Conservation (phyloP, 2,329 filamentous ascomycete genomes). For the Apiospora hydei region DNA sequence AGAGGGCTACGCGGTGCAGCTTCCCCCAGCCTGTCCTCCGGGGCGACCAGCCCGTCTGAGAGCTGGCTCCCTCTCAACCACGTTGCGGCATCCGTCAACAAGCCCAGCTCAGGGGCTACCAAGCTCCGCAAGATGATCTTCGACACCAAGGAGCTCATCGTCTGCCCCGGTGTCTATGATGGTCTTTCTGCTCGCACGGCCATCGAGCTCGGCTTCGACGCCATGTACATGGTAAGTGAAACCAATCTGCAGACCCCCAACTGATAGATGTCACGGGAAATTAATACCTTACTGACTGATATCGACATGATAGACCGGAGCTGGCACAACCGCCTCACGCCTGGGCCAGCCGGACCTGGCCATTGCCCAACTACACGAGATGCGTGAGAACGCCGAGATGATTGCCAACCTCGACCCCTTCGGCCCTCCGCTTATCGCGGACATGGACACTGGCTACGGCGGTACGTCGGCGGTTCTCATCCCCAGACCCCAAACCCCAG, state of each 20-base stretch:
- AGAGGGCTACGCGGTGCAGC: not conserved
- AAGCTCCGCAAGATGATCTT: conserved; percentile 42
- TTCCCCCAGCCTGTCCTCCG: not conserved
- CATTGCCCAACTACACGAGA: conserved; percentile 58
- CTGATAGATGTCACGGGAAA: not conserved
- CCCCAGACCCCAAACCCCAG: conserved; percentile 9
- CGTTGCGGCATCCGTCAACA: conserved; percentile 33
- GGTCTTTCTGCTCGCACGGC: conserved; percentile 57
- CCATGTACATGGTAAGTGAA: conserved; percentile 56
- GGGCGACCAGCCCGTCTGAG: not conserved
- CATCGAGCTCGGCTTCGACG: conserved; percentile 55
- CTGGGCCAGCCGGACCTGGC: conserved; percentile 58
- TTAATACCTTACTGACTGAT: conserved; percentile 13
- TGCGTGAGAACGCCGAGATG: conserved; percentile 61
- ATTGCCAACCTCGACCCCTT: conserved; percentile 57
- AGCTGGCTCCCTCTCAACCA: conserved; percentile 32
- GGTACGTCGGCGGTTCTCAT: conserved; percentile 42
- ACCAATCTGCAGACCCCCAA: not conserved
- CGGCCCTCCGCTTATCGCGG: conserved; percentile 56
- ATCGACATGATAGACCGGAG: conserved; percentile 52
- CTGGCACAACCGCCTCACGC: conserved; percentile 55
- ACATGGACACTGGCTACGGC: conserved; percentile 63
- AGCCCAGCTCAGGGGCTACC: conserved; percentile 41
- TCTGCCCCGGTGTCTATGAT: conserved; percentile 59
- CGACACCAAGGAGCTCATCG: conserved; percentile 45